A percentile compares a stretch with the other conserved stretches of the same genome.
Conservation (phyloP, 805 yeast species). For the Sugiyamaella mastotermitis region DNA sequence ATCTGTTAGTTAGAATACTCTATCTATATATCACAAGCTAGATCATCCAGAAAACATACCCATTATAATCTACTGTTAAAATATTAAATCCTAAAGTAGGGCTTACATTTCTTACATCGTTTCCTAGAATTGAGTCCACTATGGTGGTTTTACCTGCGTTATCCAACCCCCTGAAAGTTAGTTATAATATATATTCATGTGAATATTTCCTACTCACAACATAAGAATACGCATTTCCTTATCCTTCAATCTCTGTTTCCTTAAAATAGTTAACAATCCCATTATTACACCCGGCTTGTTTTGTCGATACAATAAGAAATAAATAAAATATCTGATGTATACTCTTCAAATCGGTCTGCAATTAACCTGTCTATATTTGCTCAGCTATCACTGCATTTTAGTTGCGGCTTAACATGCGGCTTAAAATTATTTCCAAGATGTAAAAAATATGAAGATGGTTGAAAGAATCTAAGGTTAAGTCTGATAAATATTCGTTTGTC, state of each 20-base stretch:
- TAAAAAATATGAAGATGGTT: too few species aligned
- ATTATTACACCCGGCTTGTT: too few species aligned
- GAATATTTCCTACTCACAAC: conserved; percentile 32
- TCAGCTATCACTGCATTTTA: too few species aligned
- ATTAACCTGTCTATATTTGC: too few species aligned
- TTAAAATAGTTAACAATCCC: conserved; percentile 77
- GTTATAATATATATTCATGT: conserved; percentile 2
- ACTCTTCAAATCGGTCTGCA: too few species aligned
- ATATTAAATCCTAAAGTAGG: conserved; percentile 93
- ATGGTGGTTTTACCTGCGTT: conserved; percentile 90
- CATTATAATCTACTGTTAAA: conserved; percentile 43
- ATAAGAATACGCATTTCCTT: conserved; percentile 67
- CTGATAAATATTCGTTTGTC: too few species aligned
- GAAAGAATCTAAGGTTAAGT: too few species aligned
- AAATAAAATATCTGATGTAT: too few species aligned
- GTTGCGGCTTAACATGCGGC: too few species aligned
- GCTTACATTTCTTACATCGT: conserved; percentile 50
- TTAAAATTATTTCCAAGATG: too few species aligned
- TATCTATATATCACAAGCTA: background rate
- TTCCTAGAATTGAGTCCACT: conserved; percentile 49
- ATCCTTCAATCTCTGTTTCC: conserved; percentile 78
- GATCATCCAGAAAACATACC: conserved; percentile 19
- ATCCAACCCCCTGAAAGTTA: conserved; percentile 57
- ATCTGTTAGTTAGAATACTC: conserved; percentile 11
- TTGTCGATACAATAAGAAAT: too few species aligned